Evolutionary conservation across 2,329 filamentous ascomycete species (phyloP).

Genomic region (Arthroderma uncinatum): DNA sequence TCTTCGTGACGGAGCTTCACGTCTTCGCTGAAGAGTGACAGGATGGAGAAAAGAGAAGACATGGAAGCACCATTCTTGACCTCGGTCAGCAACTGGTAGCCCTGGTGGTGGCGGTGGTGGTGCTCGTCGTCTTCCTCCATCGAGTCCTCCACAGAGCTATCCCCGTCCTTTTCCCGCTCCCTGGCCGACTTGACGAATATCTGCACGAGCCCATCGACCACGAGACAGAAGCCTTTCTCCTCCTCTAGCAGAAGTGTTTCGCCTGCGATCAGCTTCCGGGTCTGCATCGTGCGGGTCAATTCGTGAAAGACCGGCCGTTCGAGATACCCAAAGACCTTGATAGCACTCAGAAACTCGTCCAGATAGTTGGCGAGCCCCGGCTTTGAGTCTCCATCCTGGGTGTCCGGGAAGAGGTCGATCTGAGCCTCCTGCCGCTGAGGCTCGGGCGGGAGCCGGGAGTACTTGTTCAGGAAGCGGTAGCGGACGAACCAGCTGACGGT

Average conservation of each 20-base stretch:
- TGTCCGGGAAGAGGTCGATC: conserved; percentile 87
- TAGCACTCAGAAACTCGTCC: conserved; percentile 94
- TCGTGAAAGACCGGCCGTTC: conserved; percentile 97
- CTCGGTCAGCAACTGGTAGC: conserved; percentile 89
- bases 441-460: conserved; percentile 82
- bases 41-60: conserved; percentile 95
- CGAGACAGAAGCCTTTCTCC: conserved; percentile 94
- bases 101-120: conserved; percentile 51
- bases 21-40: conserved; percentile 88
- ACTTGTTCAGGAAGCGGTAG: conserved; percentile 95
- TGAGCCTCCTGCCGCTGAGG: conserved; percentile 93
- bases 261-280: conserved; percentile 85
- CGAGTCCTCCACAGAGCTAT: conserved; percentile 35
- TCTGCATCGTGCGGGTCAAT: conserved; percentile 95
- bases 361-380: conserved; percentile 89
- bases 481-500: conserved; percentile 85
- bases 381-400: conserved; percentile 80
- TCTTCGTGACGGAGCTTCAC: conserved; percentile 62
- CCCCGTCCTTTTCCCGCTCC: conserved; percentile 19
- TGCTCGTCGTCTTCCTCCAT: conserved; percentile 46
- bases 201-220: conserved; percentile 90
- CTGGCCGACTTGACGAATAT: conserved; percentile 92
- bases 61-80: conserved; percentile 96
- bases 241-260: conserved; percentile 93
- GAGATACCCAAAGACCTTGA: conserved; percentile 97